Conservation (phyloP, 1,139 yeast species). For the Taphrina flavorubra region DNA sequence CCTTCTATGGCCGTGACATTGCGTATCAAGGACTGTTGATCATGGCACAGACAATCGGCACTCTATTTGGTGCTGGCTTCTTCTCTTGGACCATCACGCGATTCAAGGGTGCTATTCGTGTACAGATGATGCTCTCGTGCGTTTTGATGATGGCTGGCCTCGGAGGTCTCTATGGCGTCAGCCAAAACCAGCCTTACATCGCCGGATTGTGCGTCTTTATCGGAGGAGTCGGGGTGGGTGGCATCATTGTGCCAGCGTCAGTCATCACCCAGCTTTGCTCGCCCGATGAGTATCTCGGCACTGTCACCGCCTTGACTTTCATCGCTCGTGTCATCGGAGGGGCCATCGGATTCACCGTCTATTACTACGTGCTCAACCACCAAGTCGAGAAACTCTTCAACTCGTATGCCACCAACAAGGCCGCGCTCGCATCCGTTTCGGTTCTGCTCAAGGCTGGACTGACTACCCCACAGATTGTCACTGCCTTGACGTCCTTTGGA, state of each 20-base stretch:
- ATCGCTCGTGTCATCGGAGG: slow-evolving; percentile 39
- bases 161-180: slow-evolving; percentile 29
- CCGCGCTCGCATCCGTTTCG: slow-evolving; percentile 17
- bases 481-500: slow-evolving; percentile 21
- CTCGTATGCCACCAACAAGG: slow-evolving; percentile 10
- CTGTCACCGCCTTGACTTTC: slow-evolving; percentile 34
- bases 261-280: slow-evolving; percentile 39
- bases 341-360: slow-evolving; percentile 36
- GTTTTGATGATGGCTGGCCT: slow-evolving; percentile 33
- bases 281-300: slow-evolving; percentile 36
- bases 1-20: slow-evolving; percentile 21
- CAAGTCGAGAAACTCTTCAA: slow-evolving; percentile 13
- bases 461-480: slow-evolving; percentile 5
- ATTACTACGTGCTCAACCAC: slow-evolving; percentile 36
- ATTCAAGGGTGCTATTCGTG: slow-evolving; percentile 37
- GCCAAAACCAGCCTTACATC: slow-evolving; percentile 8
- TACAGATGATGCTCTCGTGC: slow-evolving; percentile 33
- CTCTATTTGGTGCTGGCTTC: slow-evolving; percentile 38
- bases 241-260: slow-evolving; percentile 35
- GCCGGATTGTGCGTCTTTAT: slow-evolving; percentile 32
- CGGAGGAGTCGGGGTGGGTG: slow-evolving; percentile 36
- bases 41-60: slow-evolving; percentile 36
- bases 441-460: slow-evolving; percentile 14
- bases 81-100: slow-evolving; percentile 36
- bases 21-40: slow-evolving; percentile 30